Conservation (phyloP, 2,329 filamentous ascomycete species). For the Aschersonia sp. region DNA sequence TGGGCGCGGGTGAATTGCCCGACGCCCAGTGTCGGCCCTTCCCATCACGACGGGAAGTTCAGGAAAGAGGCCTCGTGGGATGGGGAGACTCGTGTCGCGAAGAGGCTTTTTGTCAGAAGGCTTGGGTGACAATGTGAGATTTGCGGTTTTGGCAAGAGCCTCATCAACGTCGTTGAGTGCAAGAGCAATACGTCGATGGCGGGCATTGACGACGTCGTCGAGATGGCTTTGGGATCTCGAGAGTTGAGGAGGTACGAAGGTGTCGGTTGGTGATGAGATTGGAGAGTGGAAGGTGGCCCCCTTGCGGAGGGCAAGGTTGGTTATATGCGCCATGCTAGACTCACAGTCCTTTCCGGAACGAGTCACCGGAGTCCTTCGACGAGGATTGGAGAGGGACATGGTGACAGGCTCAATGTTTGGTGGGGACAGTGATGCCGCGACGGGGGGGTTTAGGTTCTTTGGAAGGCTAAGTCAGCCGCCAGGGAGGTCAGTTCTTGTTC, state of each 20-base stretch:
- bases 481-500: neutral
- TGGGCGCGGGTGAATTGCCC: slow-evolving; percentile 37
- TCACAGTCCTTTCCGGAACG: slow-evolving; percentile 18
- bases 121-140: slow-evolving; percentile 22
- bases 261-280: slow-evolving; percentile 22
- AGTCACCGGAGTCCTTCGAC: slow-evolving; percentile 30
- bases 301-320: slow-evolving; percentile 43
- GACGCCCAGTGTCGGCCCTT: slow-evolving; percentile 26
- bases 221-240: slow-evolving; percentile 55
- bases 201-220: slow-evolving; percentile 57
- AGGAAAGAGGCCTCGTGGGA: slow-evolving; percentile 42
- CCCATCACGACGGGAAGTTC: slow-evolving; percentile 39
- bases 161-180: slow-evolving; percentile 52
- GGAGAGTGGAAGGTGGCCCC: slow-evolving; percentile 52
- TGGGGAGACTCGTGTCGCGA: slow-evolving; percentile 41
- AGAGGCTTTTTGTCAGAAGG: slow-evolving; percentile 18
- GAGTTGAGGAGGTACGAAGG: slow-evolving; percentile 37
- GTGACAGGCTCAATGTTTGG: slow-evolving; percentile 7
- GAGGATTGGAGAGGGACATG: slow-evolving; percentile 34
- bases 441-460: too few relatives aligned
- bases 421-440: too few relatives aligned
- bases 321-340: slow-evolving; percentile 19
- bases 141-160: slow-evolving; percentile 35
- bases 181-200: slow-evolving; percentile 53
- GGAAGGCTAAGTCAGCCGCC: too few relatives aligned